phyloP scores from a whole-genome alignment of 768 basidiomycete genomes.

The Tricholoma saponaceum region DNA sequence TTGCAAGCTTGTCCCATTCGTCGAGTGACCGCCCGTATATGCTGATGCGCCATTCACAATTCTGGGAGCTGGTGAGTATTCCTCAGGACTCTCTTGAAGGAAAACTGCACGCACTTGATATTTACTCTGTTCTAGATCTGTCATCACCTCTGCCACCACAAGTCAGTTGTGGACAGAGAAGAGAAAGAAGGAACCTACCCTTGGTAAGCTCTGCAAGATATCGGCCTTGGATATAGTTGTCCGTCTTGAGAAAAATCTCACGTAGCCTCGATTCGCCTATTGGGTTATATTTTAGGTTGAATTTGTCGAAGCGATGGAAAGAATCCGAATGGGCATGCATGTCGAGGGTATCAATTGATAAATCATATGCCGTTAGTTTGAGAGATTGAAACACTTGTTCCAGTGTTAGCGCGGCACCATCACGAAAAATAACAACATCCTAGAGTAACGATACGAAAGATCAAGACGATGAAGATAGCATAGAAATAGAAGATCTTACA shows the following conservation, averaged over 20 bases:
- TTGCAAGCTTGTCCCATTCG: conserved; percentile 98
- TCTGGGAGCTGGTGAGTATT: conserved; percentile 38
- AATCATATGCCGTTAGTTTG: conserved; percentile 92
- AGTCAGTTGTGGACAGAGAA: neutral
- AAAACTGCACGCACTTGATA: conserved; percentile 65
- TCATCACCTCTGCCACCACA: conserved; percentile 76
- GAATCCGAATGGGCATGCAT: conserved; percentile 99
- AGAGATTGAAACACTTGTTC: conserved; percentile 95
- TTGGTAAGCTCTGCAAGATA: conserved; percentile 94
- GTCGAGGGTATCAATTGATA: conserved; percentile 97
- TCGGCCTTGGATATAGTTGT: conserved; percentile 87
- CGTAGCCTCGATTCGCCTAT: conserved; percentile 92
- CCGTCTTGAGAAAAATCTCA: conserved; percentile 98
- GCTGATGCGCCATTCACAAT: conserved; percentile 96
- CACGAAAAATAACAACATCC: conserved; percentile 96
- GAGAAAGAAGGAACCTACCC: conserved; percentile 40
- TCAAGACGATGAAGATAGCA: neutral
- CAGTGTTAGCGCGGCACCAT: conserved; percentile 83
- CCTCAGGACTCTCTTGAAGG: neutral
- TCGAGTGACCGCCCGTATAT: conserved; percentile 80
- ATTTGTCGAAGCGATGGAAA: conserved; percentile 98
- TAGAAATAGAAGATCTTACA: conserved; percentile 36
- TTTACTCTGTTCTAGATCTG: conserved; percentile 97
- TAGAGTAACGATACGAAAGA: conserved; percentile 23
- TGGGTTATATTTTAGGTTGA: conserved; percentile 96